Evolutionary conservation across 176 grass and related monocot genomes (phyloP).

Genomic region (Cenchrus purpureus): DNA sequence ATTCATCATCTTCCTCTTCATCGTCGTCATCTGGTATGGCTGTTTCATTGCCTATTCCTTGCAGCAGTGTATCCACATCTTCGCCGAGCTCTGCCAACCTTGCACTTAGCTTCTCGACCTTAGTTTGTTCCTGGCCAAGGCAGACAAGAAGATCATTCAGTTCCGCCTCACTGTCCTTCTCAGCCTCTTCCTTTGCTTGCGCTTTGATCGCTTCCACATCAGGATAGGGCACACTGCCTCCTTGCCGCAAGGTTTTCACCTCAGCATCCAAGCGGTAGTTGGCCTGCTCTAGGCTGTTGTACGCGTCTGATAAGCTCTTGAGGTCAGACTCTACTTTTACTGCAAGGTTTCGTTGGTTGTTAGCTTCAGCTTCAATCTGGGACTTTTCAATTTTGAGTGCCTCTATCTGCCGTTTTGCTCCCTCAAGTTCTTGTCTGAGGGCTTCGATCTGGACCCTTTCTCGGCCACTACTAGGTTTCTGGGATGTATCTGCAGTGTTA

Average conservation of each 20-base stretch:
- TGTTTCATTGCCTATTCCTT: constrained; percentile 78
- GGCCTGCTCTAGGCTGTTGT: constrained; percentile 89
- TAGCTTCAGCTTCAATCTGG: constrained; percentile 75
- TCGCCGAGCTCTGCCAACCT: constrained; percentile 78
- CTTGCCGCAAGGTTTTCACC: constrained; percentile 64
- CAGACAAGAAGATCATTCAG: constrained; percentile 93
- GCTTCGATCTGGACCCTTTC: constrained; percentile 83
- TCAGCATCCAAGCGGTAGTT: constrained; percentile 77
- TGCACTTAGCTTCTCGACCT: constrained; percentile 93
- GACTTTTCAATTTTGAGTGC: constrained; percentile 68
- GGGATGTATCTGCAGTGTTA: constrained; percentile 55
- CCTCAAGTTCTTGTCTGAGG: constrained; percentile 82
- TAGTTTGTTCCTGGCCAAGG: constrained; percentile 96
- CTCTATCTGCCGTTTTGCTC: constrained; percentile 61
- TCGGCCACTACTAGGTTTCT: constrained; percentile 63
- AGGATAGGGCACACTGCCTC: constrained; percentile 54
- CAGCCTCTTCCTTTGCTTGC: constrained; percentile 80
- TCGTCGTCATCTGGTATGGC: constrained; percentile 62
- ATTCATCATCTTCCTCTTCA: constrained; percentile 26
- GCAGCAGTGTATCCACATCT: constrained; percentile 78
- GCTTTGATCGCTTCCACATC: constrained; percentile 77
- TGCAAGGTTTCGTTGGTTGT: constrained; percentile 70
- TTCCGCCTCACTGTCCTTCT: constrained; percentile 84
- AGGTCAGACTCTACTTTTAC: constrained; percentile 90
- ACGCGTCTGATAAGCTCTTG: constrained; percentile 92